Conservation (phyloP, 140 eudicot genomes). For the Stevia rebaudiana region DNA sequence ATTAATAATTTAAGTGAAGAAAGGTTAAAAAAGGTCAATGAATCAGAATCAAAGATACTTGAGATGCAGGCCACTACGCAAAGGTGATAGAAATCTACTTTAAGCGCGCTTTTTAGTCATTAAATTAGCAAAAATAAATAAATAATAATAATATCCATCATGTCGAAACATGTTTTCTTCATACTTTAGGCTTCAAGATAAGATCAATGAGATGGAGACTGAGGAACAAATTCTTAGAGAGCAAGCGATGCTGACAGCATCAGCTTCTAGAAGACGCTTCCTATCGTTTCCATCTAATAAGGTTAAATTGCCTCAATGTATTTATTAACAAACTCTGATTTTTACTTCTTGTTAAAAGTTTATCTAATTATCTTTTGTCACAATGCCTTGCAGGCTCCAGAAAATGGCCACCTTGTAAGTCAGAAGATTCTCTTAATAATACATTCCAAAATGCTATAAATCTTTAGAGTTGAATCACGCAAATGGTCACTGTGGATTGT, state of each 20-base stretch:
- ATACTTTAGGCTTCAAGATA: constrained; percentile 67
- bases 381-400: constrained; percentile 39
- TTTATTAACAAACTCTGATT: background rate
- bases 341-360: background rate
- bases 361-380: constrained; percentile 23
- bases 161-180: constrained; percentile 19
- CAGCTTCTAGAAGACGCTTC: constrained; percentile 33
- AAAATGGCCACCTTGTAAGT: constrained; percentile 53
- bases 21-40: constrained; percentile 49
- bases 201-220: constrained; percentile 49
- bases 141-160: too few relatives aligned
- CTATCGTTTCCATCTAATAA: constrained; percentile 21
- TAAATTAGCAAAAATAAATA: background rate
- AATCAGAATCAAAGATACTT: constrained; percentile 53
- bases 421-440: background rate
- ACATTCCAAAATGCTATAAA: constrained; percentile 4
- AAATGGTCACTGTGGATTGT: too few relatives aligned
- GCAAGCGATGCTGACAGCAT: constrained; percentile 30
- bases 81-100: constrained; percentile 37
- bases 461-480: too few relatives aligned
- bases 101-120: constrained; percentile 5
- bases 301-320: constrained; percentile 22
- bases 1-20: constrained; percentile 54
- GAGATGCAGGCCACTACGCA: constrained; percentile 49
- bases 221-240: constrained; percentile 50